Conservation (phyloP, 2,329 filamentous ascomycete species). For the Trichocomaceae sp. region DNA sequence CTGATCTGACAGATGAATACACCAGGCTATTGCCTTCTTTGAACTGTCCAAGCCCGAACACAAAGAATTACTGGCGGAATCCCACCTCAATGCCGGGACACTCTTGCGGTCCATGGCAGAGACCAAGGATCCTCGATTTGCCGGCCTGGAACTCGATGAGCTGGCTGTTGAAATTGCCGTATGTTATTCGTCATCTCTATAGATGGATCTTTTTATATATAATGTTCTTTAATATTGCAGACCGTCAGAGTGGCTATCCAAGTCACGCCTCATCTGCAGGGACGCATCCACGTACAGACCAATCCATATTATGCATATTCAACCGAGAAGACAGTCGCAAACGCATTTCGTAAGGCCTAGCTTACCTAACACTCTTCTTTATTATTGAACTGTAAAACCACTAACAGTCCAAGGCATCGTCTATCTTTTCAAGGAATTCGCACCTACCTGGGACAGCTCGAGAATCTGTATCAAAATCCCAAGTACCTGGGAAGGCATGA, state of each 20-base stretch:
- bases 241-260: slow-evolving; percentile 50
- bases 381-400: background rate
- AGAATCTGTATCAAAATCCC: slow-evolving; percentile 59
- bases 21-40: slow-evolving; percentile 44
- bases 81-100: slow-evolving; percentile 22
- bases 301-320: slow-evolving; percentile 53
- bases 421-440: slow-evolving; percentile 41
- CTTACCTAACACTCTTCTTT: background rate
- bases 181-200: slow-evolving; percentile 11
- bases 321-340: slow-evolving; percentile 43
- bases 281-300: slow-evolving; percentile 53
- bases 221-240: slow-evolving; percentile 24
- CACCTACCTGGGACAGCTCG: slow-evolving; percentile 39
- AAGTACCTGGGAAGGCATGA: slow-evolving; percentile 57
- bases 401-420: slow-evolving; percentile 41
- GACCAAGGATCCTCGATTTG: slow-evolving; percentile 26
- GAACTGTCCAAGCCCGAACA: slow-evolving; percentile 43
- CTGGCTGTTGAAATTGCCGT: slow-evolving; percentile 54
- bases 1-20: background rate
- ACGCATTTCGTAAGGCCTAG: slow-evolving; percentile 43
- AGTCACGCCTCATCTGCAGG: slow-evolving; percentile 47
- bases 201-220: background rate
- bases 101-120: slow-evolving; percentile 31
- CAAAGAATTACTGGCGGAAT: slow-evolving; percentile 17
- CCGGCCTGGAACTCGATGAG: slow-evolving; percentile 37